phyloP scores from a whole-genome alignment of 2,329 filamentous ascomycete genomes.

The Calonectria pteridis region DNA sequence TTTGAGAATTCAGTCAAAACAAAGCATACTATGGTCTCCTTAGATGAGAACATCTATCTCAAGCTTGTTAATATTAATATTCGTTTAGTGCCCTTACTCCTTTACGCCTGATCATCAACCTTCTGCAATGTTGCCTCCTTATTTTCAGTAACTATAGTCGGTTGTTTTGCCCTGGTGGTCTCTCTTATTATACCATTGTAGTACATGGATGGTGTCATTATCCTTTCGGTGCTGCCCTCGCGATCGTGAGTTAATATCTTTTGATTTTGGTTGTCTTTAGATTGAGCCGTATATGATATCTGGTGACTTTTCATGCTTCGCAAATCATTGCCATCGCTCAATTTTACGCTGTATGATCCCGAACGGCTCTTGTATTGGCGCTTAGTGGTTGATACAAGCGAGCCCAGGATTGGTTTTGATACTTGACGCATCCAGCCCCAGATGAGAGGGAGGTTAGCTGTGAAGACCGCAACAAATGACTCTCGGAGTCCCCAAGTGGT shows the following conservation, averaged over 20 bases:
- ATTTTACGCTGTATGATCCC: not conserved
- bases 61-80: too few species aligned
- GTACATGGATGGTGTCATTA: slow-evolving; percentile 2
- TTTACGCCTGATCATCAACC: not conserved
- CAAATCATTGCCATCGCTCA: not conserved
- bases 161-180: not conserved
- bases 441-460: slow-evolving; percentile 2
- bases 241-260: not conserved
- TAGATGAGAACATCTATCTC: too few species aligned
- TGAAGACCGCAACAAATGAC: not conserved
- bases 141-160: not conserved
- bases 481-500: not conserved
- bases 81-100: not conserved
- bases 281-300: not conserved
- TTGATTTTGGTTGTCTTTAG: not conserved
- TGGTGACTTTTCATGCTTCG: not conserved
- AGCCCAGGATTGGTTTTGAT: not conserved
- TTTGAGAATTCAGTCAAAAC: too few species aligned
- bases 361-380: slow-evolving; percentile 2
- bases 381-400: not conserved
- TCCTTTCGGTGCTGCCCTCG: not conserved
- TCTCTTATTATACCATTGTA: not conserved
- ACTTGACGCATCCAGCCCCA: slow-evolving; percentile 8
- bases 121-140: not conserved
- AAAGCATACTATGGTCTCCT: too few species aligned